phyloP scores from a whole-genome alignment of 2,329 filamentous ascomycete genomes.

The Aspergillus amoenus region DNA sequence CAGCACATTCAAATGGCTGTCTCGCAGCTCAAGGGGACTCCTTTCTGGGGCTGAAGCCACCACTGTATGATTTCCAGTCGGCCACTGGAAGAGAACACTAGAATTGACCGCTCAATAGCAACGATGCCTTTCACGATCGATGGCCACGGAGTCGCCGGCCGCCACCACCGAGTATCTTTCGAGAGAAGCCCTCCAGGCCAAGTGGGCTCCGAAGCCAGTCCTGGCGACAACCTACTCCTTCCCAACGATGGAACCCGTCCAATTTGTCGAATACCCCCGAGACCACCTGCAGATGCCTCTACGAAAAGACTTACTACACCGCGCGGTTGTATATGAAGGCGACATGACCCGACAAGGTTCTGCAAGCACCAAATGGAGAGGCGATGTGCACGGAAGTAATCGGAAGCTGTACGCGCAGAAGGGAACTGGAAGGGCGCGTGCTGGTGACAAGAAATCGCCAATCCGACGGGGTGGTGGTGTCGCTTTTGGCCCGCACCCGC shows the following conservation, averaged over 20 bases:
- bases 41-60: conserved; percentile 35
- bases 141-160: conserved; percentile 49
- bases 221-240: conserved; percentile 87
- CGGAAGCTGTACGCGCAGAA: conserved; percentile 85
- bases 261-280: conserved; percentile 73
- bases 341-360: conserved; percentile 85
- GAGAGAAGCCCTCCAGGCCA: conserved; percentile 29
- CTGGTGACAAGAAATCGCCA: conserved; percentile 78
- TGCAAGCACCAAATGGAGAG: conserved; percentile 76
- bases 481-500: conserved; percentile 81
- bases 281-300: conserved; percentile 85
- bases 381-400: conserved; percentile 79
- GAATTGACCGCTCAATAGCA: conserved; percentile 36
- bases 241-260: conserved; percentile 79
- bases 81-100: neutral
- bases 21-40: conserved; percentile 36
- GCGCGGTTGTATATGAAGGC: conserved; percentile 88
- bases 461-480: conserved; percentile 84
- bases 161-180: conserved; percentile 27
- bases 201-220: conserved; percentile 57
- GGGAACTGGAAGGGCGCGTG: conserved; percentile 75
- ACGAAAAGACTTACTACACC: conserved; percentile 87
- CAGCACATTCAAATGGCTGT: conserved; percentile 38
- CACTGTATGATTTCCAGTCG: conserved; percentile 30
- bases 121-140: conserved; percentile 43